Evolutionary conservation across 192 early-diverging fungal genomes (phyloP), one percentile per base, ranked within the genome.

Genomic region (Allomyces macrogynus): DNA sequence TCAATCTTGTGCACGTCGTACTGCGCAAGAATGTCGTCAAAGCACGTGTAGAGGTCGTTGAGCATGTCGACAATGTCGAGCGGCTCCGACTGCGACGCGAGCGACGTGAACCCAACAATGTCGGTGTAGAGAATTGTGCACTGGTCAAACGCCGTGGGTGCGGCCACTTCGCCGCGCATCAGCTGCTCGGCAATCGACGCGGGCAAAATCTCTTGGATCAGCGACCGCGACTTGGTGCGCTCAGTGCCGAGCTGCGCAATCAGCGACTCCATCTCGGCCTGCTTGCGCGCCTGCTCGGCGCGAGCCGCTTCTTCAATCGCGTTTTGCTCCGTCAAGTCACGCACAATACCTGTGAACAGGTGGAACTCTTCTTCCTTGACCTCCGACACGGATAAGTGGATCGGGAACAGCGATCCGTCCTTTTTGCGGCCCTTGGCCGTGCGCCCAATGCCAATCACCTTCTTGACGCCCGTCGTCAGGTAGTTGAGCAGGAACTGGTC

Each of bases 401-500:
- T 65, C 20, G 64, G 64, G 64, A 65, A 65, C 44, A 20, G 16
- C 16, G 20, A 14, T 20, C 64, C 62, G 10, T 65, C 64, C 32
- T 65, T 65, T 14, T 63, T 43, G 16, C 24, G 62, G 25, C 64
- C 64, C 12, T 61, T 20, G 32, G 18, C 20, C 16, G 16, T 14
- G 25, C 64, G 40, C 16, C 40, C 64, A 61, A 27, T 62, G 18
- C 64, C 69, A 65, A 65, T 65, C 24, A 65, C 64, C 32, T 65
- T 65, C 32, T 65, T 65, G 32, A 65, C 49, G 40, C 64, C 64
- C 62, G 64, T 65, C 3, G 64, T 65, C 18, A 65, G 8, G 8
- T 65, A 65, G n/a, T 61, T 65, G 42, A 54, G 12, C 16, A 65
- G 12, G 64, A 54, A 43, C 16, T 25, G 11, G 44, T 65, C 65